Percentiles rank a stretch among this genome's conserved stretches.
Conservation (phyloP, 495 filamentous ascomycete species). For the Aspergillus hancockii region DNA sequence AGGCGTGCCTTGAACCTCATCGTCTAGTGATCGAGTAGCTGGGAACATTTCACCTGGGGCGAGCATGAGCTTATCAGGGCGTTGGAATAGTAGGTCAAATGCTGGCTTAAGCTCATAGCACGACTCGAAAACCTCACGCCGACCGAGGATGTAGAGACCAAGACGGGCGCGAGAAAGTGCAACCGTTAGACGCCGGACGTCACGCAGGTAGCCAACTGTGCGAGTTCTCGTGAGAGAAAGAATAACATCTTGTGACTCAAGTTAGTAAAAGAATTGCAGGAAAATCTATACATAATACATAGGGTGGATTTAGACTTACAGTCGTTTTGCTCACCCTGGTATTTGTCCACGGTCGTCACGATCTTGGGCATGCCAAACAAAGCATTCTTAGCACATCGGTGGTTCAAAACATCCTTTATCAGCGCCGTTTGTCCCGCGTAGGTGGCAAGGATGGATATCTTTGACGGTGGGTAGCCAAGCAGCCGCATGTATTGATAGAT, state of each 20-base stretch:
- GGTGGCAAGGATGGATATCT: conserved; percentile 87
- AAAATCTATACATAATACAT: conserved; percentile 3
- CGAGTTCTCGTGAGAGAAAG: conserved; percentile 88
- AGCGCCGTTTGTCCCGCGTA: conserved; percentile 94
- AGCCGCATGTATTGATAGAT: conserved; percentile 97
- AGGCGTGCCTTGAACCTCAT: conserved; percentile 57
- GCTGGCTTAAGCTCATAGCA: conserved; percentile 87
- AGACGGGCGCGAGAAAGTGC: conserved; percentile 93
- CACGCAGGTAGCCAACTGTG: conserved; percentile 88
- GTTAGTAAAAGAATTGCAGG: conserved; percentile 19
- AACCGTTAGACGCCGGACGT: conserved; percentile 91
- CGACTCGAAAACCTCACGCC: conserved; percentile 83
- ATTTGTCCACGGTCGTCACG: conserved; percentile 95
- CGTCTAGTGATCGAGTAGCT: conserved; percentile 57
- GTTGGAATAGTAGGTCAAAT: conserved; percentile 70
- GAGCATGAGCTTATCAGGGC: conserved; percentile 76
- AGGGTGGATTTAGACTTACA: conserved; percentile 59
- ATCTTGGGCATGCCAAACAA: conserved; percentile 90
- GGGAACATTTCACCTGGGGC: conserved; percentile 87
- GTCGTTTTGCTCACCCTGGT: conserved; percentile 99
- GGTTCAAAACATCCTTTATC: conserved; percentile 84
- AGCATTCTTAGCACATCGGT: conserved; percentile 77
- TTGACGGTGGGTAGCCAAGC: conserved; percentile 89
- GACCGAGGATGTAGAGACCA: conserved; percentile 90
- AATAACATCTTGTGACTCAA: conserved; percentile 69